These are phyloP conservation scores for Ascobolus immersus DNA, from an alignment of 495 filamentous ascomycete species.

Conservation along the genomic window DNA sequence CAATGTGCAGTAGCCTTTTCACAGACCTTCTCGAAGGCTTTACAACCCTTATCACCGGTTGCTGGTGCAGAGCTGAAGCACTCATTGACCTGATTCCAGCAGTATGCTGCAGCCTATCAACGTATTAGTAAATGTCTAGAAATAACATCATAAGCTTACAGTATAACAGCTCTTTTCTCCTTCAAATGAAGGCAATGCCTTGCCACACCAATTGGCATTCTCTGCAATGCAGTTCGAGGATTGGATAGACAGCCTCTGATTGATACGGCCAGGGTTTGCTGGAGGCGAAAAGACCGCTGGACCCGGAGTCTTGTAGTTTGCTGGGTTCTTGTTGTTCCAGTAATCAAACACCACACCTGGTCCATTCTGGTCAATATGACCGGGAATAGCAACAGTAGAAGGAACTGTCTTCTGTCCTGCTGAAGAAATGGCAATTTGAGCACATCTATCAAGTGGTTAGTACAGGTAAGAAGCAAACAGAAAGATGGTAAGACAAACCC, in stretches of 20 bases:
- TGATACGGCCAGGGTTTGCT: constrained; percentile 19
- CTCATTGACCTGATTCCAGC: constrained; percentile 28
- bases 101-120: constrained; percentile 16
- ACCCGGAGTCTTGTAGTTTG: constrained; percentile 33
- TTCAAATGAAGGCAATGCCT: constrained; percentile 28
- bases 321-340: constrained; percentile 19
- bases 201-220: constrained; percentile 48
- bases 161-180: constrained; percentile 33
- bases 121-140: neutral
- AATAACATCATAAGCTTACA: neutral
- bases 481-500: constrained; percentile 6
- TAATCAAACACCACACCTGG: constrained; percentile 36
- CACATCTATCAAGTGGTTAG: constrained; percentile 22
- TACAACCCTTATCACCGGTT: constrained; percentile 31
- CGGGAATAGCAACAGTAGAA: constrained; percentile 35
- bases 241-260: too few species aligned
- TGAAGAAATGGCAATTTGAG: constrained; percentile 36
- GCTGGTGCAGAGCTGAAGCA: constrained; percentile 34
- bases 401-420: constrained; percentile 20
- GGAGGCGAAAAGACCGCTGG: too few species aligned
- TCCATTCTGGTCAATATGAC: constrained; percentile 28
- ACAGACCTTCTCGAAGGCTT: constrained; percentile 35
- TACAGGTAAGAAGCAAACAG: neutral
- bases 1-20: too few species aligned
- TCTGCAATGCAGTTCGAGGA: constrained; percentile 30